These are phyloP conservation scores for Xylaria longipes DNA, from an alignment of 495 filamentous ascomycete genomes.

Conservation along the genomic window DNA sequence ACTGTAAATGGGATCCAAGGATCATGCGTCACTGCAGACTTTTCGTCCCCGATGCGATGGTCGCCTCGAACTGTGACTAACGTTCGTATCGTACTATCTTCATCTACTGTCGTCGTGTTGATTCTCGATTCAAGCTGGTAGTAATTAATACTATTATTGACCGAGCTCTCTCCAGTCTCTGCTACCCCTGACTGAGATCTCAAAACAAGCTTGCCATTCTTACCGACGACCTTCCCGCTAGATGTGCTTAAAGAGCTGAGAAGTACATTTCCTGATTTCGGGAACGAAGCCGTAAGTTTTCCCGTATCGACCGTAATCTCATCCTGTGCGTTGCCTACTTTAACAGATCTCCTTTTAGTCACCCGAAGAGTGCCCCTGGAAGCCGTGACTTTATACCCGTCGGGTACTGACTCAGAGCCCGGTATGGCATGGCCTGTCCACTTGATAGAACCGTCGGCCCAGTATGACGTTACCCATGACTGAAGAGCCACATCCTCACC, in stretches of 20 bases:
- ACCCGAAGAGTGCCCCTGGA: not conserved
- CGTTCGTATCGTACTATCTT: constrained; percentile 39
- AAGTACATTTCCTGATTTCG: constrained; percentile 42
- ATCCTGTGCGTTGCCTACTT: constrained; percentile 26
- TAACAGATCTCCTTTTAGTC: constrained; percentile 21
- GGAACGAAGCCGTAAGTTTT: constrained; percentile 46
- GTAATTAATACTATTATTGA: constrained; percentile 23
- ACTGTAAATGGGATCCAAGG: constrained; percentile 50
- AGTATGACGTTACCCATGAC: constrained; percentile 53
- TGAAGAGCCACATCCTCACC: constrained; percentile 41
- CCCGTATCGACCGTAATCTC: constrained; percentile 44
- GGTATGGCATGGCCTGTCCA: constrained; percentile 54
- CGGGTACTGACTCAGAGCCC: constrained; percentile 30
- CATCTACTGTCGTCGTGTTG: constrained; percentile 35
- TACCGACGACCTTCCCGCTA: constrained; percentile 46
- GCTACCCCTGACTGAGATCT: constrained; percentile 44
- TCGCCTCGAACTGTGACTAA: constrained; percentile 48
- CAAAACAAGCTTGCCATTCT: constrained; percentile 50
- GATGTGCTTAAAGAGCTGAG: constrained; percentile 44
- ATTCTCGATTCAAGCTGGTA: constrained; percentile 35
- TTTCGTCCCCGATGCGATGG: constrained; percentile 28
- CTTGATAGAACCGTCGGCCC: constrained; percentile 55
- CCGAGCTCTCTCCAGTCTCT: constrained; percentile 29
- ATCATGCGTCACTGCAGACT: constrained; percentile 24
- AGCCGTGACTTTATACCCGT: constrained; percentile 35